Evolutionary conservation across 495 filamentous ascomycete species (phyloP), one percentile per base, ranked within the genome.

Genomic region (Penicillium antarcticum): DNA sequence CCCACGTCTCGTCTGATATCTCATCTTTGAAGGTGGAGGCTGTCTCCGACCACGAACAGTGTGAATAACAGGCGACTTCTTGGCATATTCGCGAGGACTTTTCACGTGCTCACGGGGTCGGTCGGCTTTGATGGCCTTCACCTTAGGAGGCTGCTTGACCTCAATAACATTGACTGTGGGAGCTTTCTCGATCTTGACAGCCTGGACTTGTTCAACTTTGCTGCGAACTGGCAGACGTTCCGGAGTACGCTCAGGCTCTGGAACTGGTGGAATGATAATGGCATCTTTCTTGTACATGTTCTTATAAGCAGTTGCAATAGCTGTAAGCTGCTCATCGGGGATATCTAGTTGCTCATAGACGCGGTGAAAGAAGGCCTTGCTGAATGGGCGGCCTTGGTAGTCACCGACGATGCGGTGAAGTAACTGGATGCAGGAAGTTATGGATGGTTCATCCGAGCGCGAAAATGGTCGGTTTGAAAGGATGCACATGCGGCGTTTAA

Each of bases 301-400:
- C 34, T 74, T 73, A 55, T 87, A 87, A 35, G 79, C 78, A 36
- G 63, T 57, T 43, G 83, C 81, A 3, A 87, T 74, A 12, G 81
- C 78, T 10, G 68, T 59, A 17, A 87, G 63, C 7, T 82, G 75
- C 5, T 74, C 68, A 23, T 82, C 72, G 34, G 69, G 71, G 9
- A 85, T 70, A 29, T 78, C 72, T 3, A 88, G 70, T 65, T 82
- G 85, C 33, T 84, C 78, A 54, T 87, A 88, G 18, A 80, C 77
- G 16, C 78, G 73, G 45, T 84, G 68, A 33, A 88, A 75, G 43
- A 80, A 78, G 21, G 76, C 75, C 53, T 81, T 81, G 54, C 68
- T 79, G 24, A 87, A 74, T 1, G 75, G 72, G 4, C 78, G 73
- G 34, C 82, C 79, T 36, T 81, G 69, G 57, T 81, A 82, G 41